Evolutionary conservation across 1,284 basidiomycete species (phyloP).

Genomic region (Phylloboletellus chloephorus): DNA sequence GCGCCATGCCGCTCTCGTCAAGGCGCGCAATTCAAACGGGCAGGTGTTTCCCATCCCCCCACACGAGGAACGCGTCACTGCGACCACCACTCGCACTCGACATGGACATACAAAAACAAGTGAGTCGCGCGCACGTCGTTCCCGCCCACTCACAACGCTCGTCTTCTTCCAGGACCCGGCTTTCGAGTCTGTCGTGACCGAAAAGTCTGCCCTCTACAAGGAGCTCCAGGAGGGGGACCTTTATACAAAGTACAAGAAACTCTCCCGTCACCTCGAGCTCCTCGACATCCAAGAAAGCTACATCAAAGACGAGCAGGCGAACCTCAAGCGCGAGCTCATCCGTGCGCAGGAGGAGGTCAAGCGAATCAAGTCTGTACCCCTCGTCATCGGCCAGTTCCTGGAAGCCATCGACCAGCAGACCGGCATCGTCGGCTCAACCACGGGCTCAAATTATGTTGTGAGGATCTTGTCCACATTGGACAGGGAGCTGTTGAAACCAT

Average conservation of each 20-base stretch:
- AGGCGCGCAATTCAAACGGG: conserved; percentile 16
- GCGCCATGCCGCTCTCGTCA: conserved; percentile 58
- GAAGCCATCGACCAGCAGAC: conserved; percentile 98
- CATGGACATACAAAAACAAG: conserved; percentile 74
- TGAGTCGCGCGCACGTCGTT: conserved; percentile 33
- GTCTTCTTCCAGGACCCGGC: conserved; percentile 69
- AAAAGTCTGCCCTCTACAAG: conserved; percentile 82
- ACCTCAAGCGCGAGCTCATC: conserved; percentile 95
- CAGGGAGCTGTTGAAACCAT: conserved; percentile 95
- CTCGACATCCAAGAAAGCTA: conserved; percentile 95
- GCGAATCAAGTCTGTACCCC: conserved; percentile 96
- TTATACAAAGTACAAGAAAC: conserved; percentile 94
- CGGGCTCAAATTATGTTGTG: conserved; percentile 98
- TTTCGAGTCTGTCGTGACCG: conserved; percentile 80
- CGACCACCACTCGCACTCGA: conserved; percentile 16
- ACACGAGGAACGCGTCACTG: conserved; percentile 35
- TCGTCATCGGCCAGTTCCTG: conserved; percentile 99
- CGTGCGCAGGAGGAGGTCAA: conserved; percentile 99
- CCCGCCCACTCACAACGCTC: not conserved
- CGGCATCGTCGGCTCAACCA: conserved; percentile 96
- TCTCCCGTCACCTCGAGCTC: conserved; percentile 89
- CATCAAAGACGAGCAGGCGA: conserved; percentile 98
- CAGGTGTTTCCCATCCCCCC: conserved; percentile 24
- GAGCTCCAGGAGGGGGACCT: conserved; percentile 90
- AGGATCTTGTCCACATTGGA: conserved; percentile 97